Evolutionary conservation across 148 eudicot species (phyloP).

Genomic region (Agrostemma githago): DNA sequence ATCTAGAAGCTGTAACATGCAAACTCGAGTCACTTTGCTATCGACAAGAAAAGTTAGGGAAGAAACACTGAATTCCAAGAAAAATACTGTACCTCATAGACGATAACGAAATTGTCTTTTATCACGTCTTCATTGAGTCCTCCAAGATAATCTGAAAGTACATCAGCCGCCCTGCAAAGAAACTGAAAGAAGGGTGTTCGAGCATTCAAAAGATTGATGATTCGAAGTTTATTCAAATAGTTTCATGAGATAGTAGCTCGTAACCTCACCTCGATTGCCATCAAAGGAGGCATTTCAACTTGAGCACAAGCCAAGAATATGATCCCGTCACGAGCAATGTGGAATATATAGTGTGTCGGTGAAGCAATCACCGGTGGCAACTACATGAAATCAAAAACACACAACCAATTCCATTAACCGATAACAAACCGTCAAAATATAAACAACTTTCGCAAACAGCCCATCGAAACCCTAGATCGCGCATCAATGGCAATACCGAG

Average conservation of each 20-base stretch:
- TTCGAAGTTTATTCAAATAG: neutral
- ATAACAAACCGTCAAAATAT: neutral
- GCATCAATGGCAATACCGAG: neutral
- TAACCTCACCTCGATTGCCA: slow-evolving; percentile 85
- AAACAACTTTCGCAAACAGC: neutral
- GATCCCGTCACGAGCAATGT: slow-evolving; percentile 83
- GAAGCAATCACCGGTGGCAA: slow-evolving; percentile 80
- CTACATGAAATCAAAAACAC: slow-evolving; percentile 32
- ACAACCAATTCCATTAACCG: neutral
- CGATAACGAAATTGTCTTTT: slow-evolving; percentile 93
- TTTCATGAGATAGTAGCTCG: neutral
- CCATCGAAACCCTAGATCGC: neutral
- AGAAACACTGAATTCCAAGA: neutral
- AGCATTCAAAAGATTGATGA: slow-evolving; percentile 6
- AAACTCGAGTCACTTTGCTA: slow-evolving; percentile 22
- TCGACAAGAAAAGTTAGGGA: neutral
- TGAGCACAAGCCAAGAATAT: slow-evolving; percentile 90
- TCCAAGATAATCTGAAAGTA: slow-evolving; percentile 83
- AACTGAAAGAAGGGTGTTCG: slow-evolving; percentile 45
- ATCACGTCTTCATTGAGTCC: slow-evolving; percentile 89
- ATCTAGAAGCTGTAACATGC: slow-evolving; percentile 72
- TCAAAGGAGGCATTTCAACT: slow-evolving; percentile 96
- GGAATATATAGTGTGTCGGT: slow-evolving; percentile 93
- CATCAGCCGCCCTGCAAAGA: slow-evolving; percentile 95
- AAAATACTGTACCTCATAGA: slow-evolving; percentile 68